Percentiles rank a stretch among this genome's conserved stretches.
phyloP scores from a whole-genome alignment of 139 green algal species.

The Nannochloris sp. region DNA sequence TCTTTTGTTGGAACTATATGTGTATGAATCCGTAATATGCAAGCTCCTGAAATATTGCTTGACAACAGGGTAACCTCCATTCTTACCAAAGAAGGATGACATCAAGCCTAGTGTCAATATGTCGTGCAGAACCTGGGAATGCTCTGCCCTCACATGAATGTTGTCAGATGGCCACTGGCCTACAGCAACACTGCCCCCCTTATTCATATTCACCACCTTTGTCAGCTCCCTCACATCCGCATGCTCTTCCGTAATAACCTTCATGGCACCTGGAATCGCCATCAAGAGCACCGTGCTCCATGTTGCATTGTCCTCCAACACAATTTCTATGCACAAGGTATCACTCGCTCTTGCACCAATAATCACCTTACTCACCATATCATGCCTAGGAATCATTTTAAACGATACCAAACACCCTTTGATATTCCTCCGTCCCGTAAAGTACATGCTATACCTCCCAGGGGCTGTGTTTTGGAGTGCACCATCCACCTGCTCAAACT shows the following conservation, averaged over 20 bases:
- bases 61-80: constrained; percentile 9
- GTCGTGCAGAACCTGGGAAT: not conserved
- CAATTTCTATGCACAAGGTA: constrained; percentile 26
- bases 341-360: constrained; percentile 6
- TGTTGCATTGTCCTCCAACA: constrained; percentile 31
- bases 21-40: constrained; percentile 30
- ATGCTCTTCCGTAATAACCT: constrained; percentile 10
- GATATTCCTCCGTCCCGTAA: constrained; percentile 18
- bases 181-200: not conserved
- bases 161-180: not conserved
- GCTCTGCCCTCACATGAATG: not conserved
- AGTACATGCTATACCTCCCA: constrained; percentile 19
- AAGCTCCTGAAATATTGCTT: constrained; percentile 4
- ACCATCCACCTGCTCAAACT: constrained; percentile 17
- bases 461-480: constrained; percentile 7
- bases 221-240: constrained; percentile 13
- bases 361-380: constrained; percentile 10
- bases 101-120: constrained; percentile 9
- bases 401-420: constrained; percentile 17
- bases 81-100: constrained; percentile 10
- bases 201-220: constrained; percentile 4
- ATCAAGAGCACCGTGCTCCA: constrained; percentile 29
- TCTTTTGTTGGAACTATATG: constrained; percentile 7
- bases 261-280: constrained; percentile 2
- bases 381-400: constrained; percentile 16